Base-by-base conservation (phyloP, 768 basidiomycete species). In the Trametes cubensis region DNA sequence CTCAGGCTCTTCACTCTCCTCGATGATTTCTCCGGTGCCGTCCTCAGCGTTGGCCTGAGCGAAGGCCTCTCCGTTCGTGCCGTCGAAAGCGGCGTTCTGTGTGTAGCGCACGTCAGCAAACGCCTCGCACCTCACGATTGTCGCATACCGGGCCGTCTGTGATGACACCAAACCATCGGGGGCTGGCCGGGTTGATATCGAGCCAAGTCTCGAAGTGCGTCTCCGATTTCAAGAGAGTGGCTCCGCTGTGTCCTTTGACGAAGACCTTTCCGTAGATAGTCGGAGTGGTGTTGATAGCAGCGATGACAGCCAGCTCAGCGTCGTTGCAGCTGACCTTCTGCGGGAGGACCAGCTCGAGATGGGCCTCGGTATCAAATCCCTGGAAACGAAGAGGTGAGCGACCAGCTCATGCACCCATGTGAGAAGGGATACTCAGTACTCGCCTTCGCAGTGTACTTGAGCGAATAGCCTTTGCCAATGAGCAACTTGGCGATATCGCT, bases 201-300 rank as follows among this genome's bases (percentile, higher is more conserved):
- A n/a, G 11, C 55, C 55, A 57, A 3, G 4, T 57, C 34, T 57
- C 45, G 13, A 47, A 14, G 21, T 20, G 34, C 34, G 20, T 13
- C 1, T 39, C 23, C 4, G 34, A 8, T 18, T 20, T 11, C 11
- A 57, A 2, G 20, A 48, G 46, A 14, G 4, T 2, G 1, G 46
- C 45, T 15, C 55, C 55, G 34, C 30, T 48, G 55, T 57, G 55
- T 2, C 45, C 55, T 42, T 57, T 57, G 55, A 57, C 25, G 55
- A 20, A 57, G 13, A 46, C 45, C 55, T 57, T 57, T 21, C 55
- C 45, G 38, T 20, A 47, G 21, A 48, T 7, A 28, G 11, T 46
- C 42, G 25, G 42, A 20, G 17, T 45, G 28, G 26, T 20, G 1
- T 56, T 44, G 30, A 56, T 56, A 11, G 55, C 55, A n/a, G n/a